A percentile compares a stretch with the other conserved stretches of the same genome.
These are phyloP conservation scores for Scutellaria minor DNA, from an alignment of 257 asterid genomes.

Conservation along the genomic window DNA sequence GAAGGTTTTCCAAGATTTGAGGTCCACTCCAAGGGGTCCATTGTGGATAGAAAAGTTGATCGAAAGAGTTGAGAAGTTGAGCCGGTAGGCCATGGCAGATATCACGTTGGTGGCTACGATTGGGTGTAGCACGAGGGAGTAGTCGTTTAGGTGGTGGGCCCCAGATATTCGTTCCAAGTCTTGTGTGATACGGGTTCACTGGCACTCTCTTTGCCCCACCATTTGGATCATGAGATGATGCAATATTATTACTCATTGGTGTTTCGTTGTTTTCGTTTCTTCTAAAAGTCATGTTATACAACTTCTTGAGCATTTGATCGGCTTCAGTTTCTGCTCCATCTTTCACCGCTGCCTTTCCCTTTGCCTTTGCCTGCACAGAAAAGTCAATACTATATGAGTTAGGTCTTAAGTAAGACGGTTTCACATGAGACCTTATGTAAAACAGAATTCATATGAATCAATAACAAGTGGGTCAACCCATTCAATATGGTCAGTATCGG, in stretches of 20 bases:
- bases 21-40: neutral
- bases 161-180: slow-evolving; percentile 33
- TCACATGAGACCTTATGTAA: no score
- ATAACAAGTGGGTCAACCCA: no score
- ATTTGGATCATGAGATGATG: neutral
- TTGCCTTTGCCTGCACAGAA: slow-evolving; percentile 25
- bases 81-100: neutral
- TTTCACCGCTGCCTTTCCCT: neutral
- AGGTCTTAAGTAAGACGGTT: no score
- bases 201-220: neutral
- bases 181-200: slow-evolving; percentile 28
- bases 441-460: no score
- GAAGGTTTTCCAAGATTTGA: neutral
- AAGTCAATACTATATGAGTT: slow-evolving; percentile 9
- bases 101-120: neutral
- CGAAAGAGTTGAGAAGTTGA: slow-evolving; percentile 12
- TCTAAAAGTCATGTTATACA: slow-evolving; percentile 9
- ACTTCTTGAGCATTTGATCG: slow-evolving; percentile 22
- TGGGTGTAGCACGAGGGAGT: slow-evolving; percentile 26
- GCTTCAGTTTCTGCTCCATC: slow-evolving; percentile 9
- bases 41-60: neutral
- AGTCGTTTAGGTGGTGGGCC: slow-evolving; percentile 5
- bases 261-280: neutral
- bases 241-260: neutral
- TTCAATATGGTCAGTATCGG: no score